Percentiles rank a stretch among this genome's conserved stretches.
Conservation (phyloP, 2,329 filamentous ascomycete genomes). For the Microdochium paspali region DNA sequence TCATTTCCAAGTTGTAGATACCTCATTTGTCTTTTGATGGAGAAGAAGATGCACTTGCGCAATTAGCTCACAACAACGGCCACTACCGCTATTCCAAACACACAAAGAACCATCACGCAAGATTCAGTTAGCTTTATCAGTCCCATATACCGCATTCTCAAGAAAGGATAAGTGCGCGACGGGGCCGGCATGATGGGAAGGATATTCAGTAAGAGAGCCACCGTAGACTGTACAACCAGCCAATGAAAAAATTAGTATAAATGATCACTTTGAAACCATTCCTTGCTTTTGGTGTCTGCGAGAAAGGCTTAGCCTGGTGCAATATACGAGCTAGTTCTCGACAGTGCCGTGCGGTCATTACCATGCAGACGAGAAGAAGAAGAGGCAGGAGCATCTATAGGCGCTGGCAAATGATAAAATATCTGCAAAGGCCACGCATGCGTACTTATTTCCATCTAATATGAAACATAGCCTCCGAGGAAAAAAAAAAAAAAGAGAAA, state of each 20-base stretch:
- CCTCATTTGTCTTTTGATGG: constrained; percentile 2
- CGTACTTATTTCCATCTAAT: too few relatives aligned
- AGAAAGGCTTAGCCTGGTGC: too few relatives aligned
- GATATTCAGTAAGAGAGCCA: not conserved
- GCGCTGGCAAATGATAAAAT: too few relatives aligned
- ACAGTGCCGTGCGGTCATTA: too few relatives aligned
- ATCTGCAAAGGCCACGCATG: too few relatives aligned
- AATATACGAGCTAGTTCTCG: too few relatives aligned
- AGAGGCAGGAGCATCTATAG: too few relatives aligned
- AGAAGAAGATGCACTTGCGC: not conserved
- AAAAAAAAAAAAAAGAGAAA: too few relatives aligned
- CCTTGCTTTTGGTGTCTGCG: too few relatives aligned
- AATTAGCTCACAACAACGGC: not conserved
- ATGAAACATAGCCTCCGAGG: too few relatives aligned
- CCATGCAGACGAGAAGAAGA: too few relatives aligned
- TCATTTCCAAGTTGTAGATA: constrained; percentile 62
- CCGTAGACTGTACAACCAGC: not conserved
- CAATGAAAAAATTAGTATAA: not conserved
- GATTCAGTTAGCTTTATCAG: not conserved
- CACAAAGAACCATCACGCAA: not conserved
- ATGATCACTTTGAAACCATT: not conserved
- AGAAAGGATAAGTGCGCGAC: not conserved
- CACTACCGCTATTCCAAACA: too few relatives aligned
- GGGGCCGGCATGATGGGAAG: not conserved
- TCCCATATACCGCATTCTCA: not conserved